A percentile compares a stretch with the other conserved stretches of the same genome.
Conservation (phyloP, 306 rosid genomes). For the Cyamopsis tetragonoloba region DNA sequence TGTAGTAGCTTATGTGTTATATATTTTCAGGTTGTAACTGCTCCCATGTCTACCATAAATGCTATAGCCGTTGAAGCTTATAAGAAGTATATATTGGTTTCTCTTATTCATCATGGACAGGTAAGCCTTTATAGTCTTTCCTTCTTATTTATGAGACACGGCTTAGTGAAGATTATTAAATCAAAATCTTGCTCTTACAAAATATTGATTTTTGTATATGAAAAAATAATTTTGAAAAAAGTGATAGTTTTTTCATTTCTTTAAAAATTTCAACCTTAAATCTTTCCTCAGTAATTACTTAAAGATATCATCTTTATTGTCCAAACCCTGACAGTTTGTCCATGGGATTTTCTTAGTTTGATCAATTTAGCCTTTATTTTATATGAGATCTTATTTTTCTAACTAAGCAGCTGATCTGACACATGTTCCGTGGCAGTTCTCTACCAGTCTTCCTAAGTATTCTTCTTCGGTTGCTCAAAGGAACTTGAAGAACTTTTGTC, state of each 20-base stretch:
- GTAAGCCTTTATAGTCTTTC: slow-evolving; percentile 41
- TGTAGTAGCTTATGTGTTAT: slow-evolving; percentile 21
- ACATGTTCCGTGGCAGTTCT: slow-evolving; percentile 53
- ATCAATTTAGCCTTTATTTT: not conserved
- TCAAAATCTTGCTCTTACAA: not conserved
- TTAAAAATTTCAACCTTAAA: not conserved
- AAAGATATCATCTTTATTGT: not conserved
- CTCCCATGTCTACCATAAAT: slow-evolving; percentile 72
- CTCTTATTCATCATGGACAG: slow-evolving; percentile 85
- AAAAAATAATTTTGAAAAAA: not conserved
- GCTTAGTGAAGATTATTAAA: slow-evolving; percentile 12
- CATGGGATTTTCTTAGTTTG: not conserved
- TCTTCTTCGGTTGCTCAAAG: slow-evolving; percentile 78
- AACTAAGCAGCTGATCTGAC: slow-evolving; percentile 18
- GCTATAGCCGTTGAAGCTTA: slow-evolving; percentile 95
- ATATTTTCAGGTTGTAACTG: slow-evolving; percentile 81
- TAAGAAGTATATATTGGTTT: slow-evolving; percentile 79
- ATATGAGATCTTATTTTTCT: not conserved
- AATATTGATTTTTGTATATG: not conserved
- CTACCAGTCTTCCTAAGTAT: slow-evolving; percentile 74
- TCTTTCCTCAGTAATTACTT: not conserved
- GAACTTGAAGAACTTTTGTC: slow-evolving; percentile 63
- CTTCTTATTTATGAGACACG: not conserved
- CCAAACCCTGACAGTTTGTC: not conserved
- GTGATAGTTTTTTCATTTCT: not conserved